These are phyloP conservation scores for Leucocoprinus birnbaumii DNA, from an alignment of 768 basidiomycete genomes.

Conservation along the genomic window DNA sequence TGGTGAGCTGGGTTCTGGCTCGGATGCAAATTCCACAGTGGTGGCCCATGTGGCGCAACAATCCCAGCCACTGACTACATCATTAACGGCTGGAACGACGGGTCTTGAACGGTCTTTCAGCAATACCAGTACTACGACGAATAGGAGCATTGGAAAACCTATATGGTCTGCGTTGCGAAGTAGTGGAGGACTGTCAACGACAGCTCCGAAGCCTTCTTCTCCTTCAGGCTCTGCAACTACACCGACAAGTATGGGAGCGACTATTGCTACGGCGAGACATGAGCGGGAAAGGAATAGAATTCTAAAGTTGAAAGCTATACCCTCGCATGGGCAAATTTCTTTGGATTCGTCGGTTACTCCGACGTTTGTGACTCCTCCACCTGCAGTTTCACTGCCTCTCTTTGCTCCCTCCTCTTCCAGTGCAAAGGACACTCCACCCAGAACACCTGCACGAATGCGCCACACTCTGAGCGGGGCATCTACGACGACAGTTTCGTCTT, in stretches of 20 bases:
- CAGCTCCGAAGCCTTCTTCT: not conserved
- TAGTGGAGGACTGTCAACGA: not conserved
- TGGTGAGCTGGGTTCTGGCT: not conserved
- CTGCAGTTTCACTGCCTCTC: slow-evolving; percentile 17
- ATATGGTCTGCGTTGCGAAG: slow-evolving; percentile 8
- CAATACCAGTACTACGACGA: slow-evolving; percentile 6
- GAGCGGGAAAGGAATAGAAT: slow-evolving; percentile 14
- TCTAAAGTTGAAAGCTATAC: slow-evolving; percentile 33
- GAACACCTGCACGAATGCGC: slow-evolving; percentile 4
- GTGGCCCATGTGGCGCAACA: not conserved
- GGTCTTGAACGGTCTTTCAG: slow-evolving; percentile 3
- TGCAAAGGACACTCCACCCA: slow-evolving; percentile 6
- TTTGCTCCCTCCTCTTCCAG: not conserved
- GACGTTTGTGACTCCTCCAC: slow-evolving; percentile 15
- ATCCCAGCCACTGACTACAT: not conserved
- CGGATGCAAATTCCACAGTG: not conserved
- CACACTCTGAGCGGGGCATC: not conserved
- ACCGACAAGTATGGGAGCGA: too few species aligned
- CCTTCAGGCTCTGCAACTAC: not conserved
- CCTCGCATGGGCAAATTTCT: slow-evolving; percentile 28
- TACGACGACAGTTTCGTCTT: not conserved
- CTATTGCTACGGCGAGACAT: not conserved
- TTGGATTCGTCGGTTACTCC: slow-evolving; percentile 12
- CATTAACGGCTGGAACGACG: not conserved
- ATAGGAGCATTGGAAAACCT: slow-evolving; percentile 1